A percentile compares a stretch with the other conserved stretches of the same genome.
Conservation (phyloP, 2,329 filamentous ascomycete species). For the Aquanectria penicillioides region DNA sequence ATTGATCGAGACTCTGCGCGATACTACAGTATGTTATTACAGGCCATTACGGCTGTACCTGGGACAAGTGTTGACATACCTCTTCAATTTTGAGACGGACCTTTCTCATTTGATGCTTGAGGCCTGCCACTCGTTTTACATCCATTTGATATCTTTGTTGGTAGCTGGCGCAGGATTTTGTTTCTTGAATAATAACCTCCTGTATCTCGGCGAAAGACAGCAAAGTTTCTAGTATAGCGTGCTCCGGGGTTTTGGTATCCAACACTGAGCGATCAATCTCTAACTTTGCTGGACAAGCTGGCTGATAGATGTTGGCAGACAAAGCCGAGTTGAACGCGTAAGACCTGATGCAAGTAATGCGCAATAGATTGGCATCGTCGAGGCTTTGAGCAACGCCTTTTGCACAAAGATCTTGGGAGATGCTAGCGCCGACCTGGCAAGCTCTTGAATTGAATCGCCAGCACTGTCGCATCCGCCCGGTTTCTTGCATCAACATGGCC, state of each 20-base stretch:
- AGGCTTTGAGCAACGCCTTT: not conserved
- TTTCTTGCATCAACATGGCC: conserved; percentile 7
- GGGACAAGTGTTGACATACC: not conserved
- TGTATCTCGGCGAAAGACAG: not conserved
- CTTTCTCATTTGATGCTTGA: conserved; percentile 1
- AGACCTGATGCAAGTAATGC: not conserved
- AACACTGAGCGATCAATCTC: not conserved
- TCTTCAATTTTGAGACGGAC: conserved; percentile 2
- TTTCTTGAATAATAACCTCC: conserved; percentile 1
- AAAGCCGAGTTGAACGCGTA: not conserved
- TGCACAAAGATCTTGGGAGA: not conserved
- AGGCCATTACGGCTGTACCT: no score
- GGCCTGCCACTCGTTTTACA: not conserved
- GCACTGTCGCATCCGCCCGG: not conserved
- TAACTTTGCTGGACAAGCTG: not conserved
- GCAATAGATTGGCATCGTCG: not conserved
- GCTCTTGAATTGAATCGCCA: not conserved
- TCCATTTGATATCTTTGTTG: conserved; percentile 1
- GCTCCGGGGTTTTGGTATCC: not conserved
- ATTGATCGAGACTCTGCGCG: not conserved
- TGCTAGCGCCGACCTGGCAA: not conserved
- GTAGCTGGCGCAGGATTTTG: not conserved
- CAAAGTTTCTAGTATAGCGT: not conserved
- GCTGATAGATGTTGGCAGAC: conserved; percentile 1
- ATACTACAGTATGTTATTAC: not conserved